phyloP scores from a whole-genome alignment of 345 rosid genomes.

The Arabis hirsuta region DNA sequence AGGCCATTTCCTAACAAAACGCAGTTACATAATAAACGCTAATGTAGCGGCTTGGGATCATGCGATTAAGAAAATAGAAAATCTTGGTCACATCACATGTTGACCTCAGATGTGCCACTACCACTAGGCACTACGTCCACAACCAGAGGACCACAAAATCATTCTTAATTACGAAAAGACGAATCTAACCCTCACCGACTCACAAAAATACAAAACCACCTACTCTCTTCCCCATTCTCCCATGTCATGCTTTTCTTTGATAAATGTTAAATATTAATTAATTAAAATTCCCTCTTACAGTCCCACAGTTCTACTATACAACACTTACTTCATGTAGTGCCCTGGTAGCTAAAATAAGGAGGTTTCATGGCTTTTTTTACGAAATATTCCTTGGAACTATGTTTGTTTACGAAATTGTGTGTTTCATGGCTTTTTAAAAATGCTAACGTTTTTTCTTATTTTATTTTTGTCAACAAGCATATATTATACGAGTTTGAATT shows the following conservation, averaged over 20 bases:
- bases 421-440: background rate
- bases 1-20: background rate
- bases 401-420: background rate
- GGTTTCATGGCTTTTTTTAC: too few species aligned
- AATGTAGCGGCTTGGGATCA: background rate
- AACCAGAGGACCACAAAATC: constrained; percentile 28
- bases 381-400: background rate
- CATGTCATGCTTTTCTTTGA: background rate
- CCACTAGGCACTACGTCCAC: constrained; percentile 16
- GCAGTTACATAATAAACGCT: background rate
- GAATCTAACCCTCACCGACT: constrained; percentile 43
- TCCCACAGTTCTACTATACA: background rate
- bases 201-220: constrained; percentile 37
- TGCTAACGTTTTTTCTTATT: background rate
- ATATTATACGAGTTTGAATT: background rate
- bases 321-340: constrained; percentile 15
- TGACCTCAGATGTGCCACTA: constrained; percentile 18
- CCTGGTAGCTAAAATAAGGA: background rate
- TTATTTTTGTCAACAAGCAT: background rate
- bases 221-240: constrained; percentile 30
- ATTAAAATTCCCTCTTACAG: background rate
- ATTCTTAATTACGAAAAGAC: constrained; percentile 14
- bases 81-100: constrained; percentile 27
- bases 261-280: background rate
- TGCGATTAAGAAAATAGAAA: background rate